Percentiles rank a stretch among this genome's conserved stretches.
Evolutionary conservation across 768 basidiomycete species (phyloP).

Genomic region (Mycena alexandri): DNA sequence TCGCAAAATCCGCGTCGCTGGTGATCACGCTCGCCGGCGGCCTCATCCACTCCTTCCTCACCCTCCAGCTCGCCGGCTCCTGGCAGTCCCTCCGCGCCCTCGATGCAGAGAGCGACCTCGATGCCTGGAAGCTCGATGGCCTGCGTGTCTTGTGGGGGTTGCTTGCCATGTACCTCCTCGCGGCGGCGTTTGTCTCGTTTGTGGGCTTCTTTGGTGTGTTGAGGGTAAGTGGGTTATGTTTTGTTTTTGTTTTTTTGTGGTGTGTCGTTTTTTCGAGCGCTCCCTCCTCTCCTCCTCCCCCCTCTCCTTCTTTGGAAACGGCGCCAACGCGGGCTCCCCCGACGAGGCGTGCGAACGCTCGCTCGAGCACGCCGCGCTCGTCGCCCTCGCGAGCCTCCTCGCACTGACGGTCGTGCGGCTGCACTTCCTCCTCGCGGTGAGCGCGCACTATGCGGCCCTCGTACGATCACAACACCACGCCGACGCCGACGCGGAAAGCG

Average conservation of each 20-base stretch:
- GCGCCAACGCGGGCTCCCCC: background rate
- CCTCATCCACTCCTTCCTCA: constrained; percentile 50
- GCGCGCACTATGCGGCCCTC: constrained; percentile 28
- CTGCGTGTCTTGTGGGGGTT: constrained; percentile 71
- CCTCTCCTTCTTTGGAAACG: no score
- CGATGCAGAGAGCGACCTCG: constrained; percentile 63
- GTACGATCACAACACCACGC: background rate
- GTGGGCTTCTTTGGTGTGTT: constrained; percentile 78
- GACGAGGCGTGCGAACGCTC: constrained; percentile 84
- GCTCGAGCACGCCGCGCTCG: constrained; percentile 76
- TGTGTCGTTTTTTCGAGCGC: no score
- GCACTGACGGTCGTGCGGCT: constrained; percentile 75
- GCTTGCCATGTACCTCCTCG: constrained; percentile 74
- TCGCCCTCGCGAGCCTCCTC: constrained; percentile 68
- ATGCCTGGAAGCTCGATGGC: constrained; percentile 57
- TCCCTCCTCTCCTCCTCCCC: constrained; percentile 58
- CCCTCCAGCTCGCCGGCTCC: constrained; percentile 52
- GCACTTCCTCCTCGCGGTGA: constrained; percentile 80
- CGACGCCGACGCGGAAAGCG: background rate
- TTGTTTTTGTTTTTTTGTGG: constrained; percentile 1
- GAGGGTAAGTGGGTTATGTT: constrained; percentile 65
- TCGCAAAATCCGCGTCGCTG: constrained; percentile 54
- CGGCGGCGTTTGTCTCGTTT: constrained; percentile 71
- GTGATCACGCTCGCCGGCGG: constrained; percentile 54
- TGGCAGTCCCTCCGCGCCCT: constrained; percentile 55